Conservation (phyloP, 2,329 filamentous ascomycete genomes). For the Fusarium miscanthi region DNA sequence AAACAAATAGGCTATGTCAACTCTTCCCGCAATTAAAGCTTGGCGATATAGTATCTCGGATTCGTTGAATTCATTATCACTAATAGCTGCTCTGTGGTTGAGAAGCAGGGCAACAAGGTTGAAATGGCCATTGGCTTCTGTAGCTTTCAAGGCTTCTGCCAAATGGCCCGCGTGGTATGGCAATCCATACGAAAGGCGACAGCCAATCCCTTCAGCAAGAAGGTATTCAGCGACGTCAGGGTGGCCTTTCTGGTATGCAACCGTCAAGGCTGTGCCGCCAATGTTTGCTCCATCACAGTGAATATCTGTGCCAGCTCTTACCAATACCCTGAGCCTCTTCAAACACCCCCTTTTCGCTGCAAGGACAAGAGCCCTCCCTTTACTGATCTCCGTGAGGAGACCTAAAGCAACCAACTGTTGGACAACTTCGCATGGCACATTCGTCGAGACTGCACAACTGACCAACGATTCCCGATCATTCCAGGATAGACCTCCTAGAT, state of each 20-base stretch:
- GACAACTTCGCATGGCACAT: not conserved
- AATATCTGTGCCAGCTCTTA: not conserved
- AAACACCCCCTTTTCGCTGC: not conserved
- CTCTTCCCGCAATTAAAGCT: not conserved
- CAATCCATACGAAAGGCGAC: not conserved
- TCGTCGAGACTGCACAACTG: not conserved
- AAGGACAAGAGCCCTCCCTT: not conserved
- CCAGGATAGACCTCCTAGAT: not conserved
- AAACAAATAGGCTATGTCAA: not conserved
- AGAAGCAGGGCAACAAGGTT: not conserved
- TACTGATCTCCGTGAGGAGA: not conserved
- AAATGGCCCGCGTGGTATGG: not conserved
- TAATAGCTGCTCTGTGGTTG: not conserved
- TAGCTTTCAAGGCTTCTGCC: not conserved
- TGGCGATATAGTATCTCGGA: not conserved
- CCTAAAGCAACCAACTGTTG: not conserved
- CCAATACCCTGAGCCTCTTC: not conserved
- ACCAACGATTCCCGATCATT: not conserved
- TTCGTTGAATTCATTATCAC: not conserved
- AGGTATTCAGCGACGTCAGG: not conserved
- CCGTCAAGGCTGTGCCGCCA: not conserved
- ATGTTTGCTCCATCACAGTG: not conserved
- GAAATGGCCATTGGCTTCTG: not conserved
- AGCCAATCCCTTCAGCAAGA: not conserved
- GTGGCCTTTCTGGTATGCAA: not conserved